These are phyloP conservation scores for Herpotrichia juniperi DNA, from an alignment of 2,329 filamentous ascomycete genomes.

Conservation along the genomic window DNA sequence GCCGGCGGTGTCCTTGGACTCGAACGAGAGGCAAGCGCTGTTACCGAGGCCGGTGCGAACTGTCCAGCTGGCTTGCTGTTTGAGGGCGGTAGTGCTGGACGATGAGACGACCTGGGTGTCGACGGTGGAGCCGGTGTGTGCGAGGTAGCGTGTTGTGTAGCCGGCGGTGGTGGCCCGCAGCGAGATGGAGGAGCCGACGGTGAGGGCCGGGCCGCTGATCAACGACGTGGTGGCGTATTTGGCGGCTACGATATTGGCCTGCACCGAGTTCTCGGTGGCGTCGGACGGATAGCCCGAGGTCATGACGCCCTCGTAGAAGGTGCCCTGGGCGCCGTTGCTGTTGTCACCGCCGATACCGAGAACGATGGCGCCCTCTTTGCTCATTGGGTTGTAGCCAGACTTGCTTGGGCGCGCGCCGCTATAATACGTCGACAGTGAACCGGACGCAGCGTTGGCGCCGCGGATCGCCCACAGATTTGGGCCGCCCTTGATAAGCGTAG, in stretches of 20 bases:
- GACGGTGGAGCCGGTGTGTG: conserved; percentile 58
- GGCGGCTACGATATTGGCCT: conserved; percentile 66
- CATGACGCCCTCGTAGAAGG: conserved; percentile 71
- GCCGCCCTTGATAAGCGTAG: conserved; percentile 62
- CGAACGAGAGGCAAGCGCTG: conserved; percentile 65
- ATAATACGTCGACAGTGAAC: conserved; percentile 64
- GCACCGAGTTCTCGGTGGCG: conserved; percentile 62
- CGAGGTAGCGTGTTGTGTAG: conserved; percentile 61
- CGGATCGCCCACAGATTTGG: conserved; percentile 65
- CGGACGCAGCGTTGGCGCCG: conserved; percentile 62
- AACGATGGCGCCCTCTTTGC: conserved; percentile 68
- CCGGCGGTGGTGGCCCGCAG: conserved; percentile 62
- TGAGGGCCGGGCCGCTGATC: conserved; percentile 56
- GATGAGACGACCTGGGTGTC: conserved; percentile 63
- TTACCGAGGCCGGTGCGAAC: conserved; percentile 64
- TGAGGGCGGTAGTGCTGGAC: conserved; percentile 56
- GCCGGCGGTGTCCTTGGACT: conserved; percentile 63
- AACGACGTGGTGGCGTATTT: conserved; percentile 59
- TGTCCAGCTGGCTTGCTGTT: conserved; percentile 63
- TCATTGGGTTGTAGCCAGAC: conserved; percentile 65
- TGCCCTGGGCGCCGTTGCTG: conserved; percentile 64
- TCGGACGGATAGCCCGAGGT: conserved; percentile 67
- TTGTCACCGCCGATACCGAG: conserved; percentile 76
- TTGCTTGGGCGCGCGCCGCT: conserved; percentile 60
- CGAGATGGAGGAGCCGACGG: conserved; percentile 58